Evolutionary conservation across 2,329 filamentous ascomycete species (phyloP), one percentile per base, ranked within the genome.

Genomic region (Fusarium oxysporum): DNA sequence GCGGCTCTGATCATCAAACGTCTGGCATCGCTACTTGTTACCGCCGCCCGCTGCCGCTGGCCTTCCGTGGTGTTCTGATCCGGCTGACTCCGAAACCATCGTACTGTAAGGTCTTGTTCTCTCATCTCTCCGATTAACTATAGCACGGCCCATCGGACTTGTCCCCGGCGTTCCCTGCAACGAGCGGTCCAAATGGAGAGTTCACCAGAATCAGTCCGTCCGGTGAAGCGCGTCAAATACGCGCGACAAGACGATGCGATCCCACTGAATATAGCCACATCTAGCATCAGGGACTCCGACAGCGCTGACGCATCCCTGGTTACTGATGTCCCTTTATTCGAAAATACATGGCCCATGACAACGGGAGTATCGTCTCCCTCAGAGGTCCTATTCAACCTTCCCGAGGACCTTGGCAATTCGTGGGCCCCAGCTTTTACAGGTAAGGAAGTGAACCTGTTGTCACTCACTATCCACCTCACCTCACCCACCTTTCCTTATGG

Each of bases 141-240:
- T 65, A 62, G 66, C 62, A 60, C 69, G 65, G 51, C 65, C 55
- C 68, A 58, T 68, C 74, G 66, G 74, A 68, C 60, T 41, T 58
- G 25, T 43, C 56, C 65, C 68, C 68, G 68, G 63, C 64, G 48
- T 54, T 64, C 57, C 62, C 57, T 62, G 65, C 59, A 51, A 51
- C 61, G 30, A 71, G 58, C 66, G 63, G 68, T 68, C 70, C 66
- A 62, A 58, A 79, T 79, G 77, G 77, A 74, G 45, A 70, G 71
- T 60, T 73, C 71, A 21, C 64, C 74, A 63, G 77, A 70, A 50
- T 74, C 76, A 61, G 72, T 68, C 57, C 77, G 75, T 62, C 77
- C 77, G 47, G 63, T 66, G 51, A 79, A 79, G 77, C 77, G 77
- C 60, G 67, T 77, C 62, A 79, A 78, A 66, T 77, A 77, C 48